Conservation (phyloP, 768 basidiomycete genomes). For the Trametes sanguinea region DNA sequence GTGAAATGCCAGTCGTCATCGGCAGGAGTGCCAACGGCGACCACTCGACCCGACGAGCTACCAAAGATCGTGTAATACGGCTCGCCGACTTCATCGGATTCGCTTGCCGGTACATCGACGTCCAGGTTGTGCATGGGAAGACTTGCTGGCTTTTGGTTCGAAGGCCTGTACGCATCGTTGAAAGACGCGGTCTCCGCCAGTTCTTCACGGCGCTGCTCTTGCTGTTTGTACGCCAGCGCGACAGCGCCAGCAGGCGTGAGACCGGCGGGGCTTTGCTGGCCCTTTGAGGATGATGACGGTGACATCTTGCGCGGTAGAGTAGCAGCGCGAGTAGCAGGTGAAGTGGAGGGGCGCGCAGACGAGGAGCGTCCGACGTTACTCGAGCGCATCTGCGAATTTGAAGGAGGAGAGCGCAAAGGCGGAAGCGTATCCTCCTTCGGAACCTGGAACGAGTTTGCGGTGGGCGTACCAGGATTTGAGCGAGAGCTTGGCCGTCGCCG, state of each 20-base stretch:
- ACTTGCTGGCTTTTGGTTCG: constrained; percentile 4
- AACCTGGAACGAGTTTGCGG: constrained; percentile 11
- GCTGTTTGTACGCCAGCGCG: constrained; percentile 50
- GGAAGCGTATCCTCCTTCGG: not conserved
- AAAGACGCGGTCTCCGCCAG: constrained; percentile 33
- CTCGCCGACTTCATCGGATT: constrained; percentile 29
- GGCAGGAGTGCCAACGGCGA: constrained; percentile 46
- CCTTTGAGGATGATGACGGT: not conserved
- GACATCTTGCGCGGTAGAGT: constrained; percentile 9
- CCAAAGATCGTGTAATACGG: constrained; percentile 66
- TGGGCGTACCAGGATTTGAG: constrained; percentile 27
- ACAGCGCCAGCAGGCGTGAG: constrained; percentile 51
- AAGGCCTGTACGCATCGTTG: constrained; percentile 28
- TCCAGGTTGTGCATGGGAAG: constrained; percentile 7
- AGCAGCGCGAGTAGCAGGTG: not conserved
- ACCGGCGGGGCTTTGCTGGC: not conserved
- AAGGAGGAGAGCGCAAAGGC: constrained; percentile 1
- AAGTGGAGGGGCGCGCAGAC: not conserved
- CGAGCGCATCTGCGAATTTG: not conserved
- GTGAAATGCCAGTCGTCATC: constrained; percentile 37
- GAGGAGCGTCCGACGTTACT: not conserved
- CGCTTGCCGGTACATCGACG: constrained; percentile 18
- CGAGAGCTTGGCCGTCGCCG: constrained; percentile 25
- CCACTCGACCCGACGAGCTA: constrained; percentile 43
- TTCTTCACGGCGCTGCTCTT: constrained; percentile 36